A percentile compares a stretch with the other conserved stretches of the same genome.
These are phyloP conservation scores for Hanseniaspora meyeri DNA, from an alignment of 805 yeast genomes.

Conservation along the genomic window DNA sequence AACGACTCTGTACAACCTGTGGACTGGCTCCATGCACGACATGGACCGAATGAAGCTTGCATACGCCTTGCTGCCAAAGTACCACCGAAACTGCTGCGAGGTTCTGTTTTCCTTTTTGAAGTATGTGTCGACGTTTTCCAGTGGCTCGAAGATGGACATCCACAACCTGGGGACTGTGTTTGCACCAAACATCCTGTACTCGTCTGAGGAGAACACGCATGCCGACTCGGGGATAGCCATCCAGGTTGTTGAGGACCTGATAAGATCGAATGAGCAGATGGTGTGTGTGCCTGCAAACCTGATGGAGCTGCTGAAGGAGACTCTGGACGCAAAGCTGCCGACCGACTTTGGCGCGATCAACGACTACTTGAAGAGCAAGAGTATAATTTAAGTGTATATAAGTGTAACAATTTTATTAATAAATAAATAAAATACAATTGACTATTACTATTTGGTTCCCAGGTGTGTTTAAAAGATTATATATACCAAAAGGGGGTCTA, in stretches of 20 bases:
- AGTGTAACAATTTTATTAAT: constrained; percentile 19
- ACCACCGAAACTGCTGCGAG: constrained; percentile 74
- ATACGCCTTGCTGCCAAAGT: constrained; percentile 67
- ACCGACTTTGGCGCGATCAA: constrained; percentile 19
- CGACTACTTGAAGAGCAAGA: constrained; percentile 20
- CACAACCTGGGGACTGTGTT: constrained; percentile 91
- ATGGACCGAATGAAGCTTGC: constrained; percentile 29
- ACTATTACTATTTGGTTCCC: neutral
- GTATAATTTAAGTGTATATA: constrained; percentile 15
- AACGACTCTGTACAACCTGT: constrained; percentile 56
- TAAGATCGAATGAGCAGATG: constrained; percentile 68
- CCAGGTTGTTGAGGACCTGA: constrained; percentile 75
- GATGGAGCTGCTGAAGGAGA: constrained; percentile 35
- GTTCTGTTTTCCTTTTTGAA: constrained; percentile 73
- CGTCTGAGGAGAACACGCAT: constrained; percentile 16
- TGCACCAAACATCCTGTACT: constrained; percentile 76
- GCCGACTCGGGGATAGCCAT: constrained; percentile 63
- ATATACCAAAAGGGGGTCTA: neutral
- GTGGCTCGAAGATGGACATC: constrained; percentile 90
- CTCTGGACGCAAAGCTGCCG: constrained; percentile 15
- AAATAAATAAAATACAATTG: constrained; percentile 14
- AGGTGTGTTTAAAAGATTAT: neutral
- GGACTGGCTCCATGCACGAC: constrained; percentile 57
- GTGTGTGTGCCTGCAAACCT: constrained; percentile 64
- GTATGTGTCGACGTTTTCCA: constrained; percentile 94